Evolutionary conservation across 2,329 filamentous ascomycete species (phyloP).

Genomic region (Chrysosporium keratinophilum): DNA sequence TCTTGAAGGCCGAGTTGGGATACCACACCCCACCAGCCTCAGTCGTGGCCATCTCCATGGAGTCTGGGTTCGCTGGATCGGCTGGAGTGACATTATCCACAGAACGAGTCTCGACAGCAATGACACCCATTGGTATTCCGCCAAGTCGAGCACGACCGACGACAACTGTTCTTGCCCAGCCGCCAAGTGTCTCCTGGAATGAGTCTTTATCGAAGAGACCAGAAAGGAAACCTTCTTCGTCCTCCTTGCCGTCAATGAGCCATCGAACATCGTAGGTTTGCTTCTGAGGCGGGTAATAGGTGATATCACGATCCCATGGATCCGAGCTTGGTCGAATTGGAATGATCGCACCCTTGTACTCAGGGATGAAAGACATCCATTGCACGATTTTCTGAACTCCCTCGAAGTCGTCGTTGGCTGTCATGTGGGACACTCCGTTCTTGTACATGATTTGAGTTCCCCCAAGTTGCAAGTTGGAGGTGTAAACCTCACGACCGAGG

Average conservation of each 20-base stretch:
- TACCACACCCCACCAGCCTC: constrained; percentile 99
- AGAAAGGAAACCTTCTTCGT: constrained; percentile 67
- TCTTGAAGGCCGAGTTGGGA: constrained; percentile 99
- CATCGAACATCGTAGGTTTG: constrained; percentile 86
- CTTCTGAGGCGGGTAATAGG: constrained; percentile 68
- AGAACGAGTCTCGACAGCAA: constrained; percentile 87
- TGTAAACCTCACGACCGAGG: constrained; percentile 95
- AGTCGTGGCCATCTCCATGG: constrained; percentile 85
- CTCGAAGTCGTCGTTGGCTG: constrained; percentile 91
- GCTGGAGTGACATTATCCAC: constrained; percentile 96
- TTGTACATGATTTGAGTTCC: constrained; percentile 99
- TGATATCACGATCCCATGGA: constrained; percentile 83
- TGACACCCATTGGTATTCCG: constrained; percentile 96
- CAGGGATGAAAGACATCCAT: constrained; percentile 95
- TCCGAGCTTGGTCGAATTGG: constrained; percentile 83
- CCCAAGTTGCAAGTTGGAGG: constrained; percentile 96
- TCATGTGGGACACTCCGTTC: constrained; percentile 99
- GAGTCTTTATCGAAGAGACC: constrained; percentile 96
- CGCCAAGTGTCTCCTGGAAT: constrained; percentile 90
- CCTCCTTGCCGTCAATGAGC: constrained; percentile 80
- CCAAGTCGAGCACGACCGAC: constrained; percentile 91
- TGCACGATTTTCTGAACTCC: constrained; percentile 96
- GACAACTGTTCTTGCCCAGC: constrained; percentile 94
- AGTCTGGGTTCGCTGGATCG: constrained; percentile 95
- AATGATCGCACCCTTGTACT: constrained; percentile 84